phyloP scores from a whole-genome alignment of 2,329 filamentous ascomycete genomes.

The Colletotrichum paranaense region DNA sequence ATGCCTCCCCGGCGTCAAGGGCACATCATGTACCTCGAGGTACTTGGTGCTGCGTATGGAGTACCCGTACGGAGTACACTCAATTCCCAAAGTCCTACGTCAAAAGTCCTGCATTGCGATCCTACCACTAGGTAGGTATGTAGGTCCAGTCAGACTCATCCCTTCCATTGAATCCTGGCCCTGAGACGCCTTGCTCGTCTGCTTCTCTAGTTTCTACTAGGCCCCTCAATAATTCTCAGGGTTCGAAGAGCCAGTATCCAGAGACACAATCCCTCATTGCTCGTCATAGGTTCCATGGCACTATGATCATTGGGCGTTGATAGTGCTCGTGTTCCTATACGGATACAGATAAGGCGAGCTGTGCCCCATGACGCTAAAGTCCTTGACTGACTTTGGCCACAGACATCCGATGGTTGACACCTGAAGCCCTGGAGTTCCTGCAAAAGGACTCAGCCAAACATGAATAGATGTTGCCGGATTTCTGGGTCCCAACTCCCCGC shows the following conservation, averaged over 20 bases:
- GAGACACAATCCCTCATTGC: background rate
- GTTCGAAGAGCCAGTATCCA: background rate
- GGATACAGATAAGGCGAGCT: background rate
- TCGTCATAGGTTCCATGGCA: background rate
- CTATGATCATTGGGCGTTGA: background rate
- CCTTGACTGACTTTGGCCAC: background rate
- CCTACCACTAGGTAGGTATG: background rate
- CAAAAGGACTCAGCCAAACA: background rate
- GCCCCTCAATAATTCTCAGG: background rate
- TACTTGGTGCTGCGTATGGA: background rate
- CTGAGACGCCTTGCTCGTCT: too few relatives aligned
- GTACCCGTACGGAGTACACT: background rate
- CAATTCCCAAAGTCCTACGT: conserved; percentile 22
- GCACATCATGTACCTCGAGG: background rate
- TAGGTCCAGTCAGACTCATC: background rate
- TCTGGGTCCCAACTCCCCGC: background rate
- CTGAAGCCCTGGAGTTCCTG: background rate
- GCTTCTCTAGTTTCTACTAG: background rate
- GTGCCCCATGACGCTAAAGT: background rate
- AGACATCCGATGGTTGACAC: conserved; percentile 2
- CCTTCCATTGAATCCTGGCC: background rate
- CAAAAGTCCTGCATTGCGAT: conserved; percentile 27
- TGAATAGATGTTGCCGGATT: background rate
- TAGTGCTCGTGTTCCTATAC: background rate
- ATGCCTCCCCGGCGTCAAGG: background rate